Conservation (phyloP, 306 rosid species). For the Sindora glabra region DNA sequence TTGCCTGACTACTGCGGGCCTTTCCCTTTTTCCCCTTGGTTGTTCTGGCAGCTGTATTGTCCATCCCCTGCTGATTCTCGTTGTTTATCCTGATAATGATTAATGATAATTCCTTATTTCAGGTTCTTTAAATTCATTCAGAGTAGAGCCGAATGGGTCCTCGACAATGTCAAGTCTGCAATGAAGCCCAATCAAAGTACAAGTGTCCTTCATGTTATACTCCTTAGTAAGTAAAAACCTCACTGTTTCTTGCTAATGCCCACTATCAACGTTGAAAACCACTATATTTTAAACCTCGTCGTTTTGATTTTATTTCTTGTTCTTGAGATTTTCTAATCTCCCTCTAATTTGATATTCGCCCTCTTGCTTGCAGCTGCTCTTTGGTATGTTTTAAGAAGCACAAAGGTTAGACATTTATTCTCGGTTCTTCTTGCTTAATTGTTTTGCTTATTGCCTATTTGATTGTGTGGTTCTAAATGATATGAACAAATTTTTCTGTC, state of each 20-base stretch:
- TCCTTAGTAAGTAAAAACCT: constrained; percentile 47
- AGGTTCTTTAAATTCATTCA: not conserved
- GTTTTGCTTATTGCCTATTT: not conserved
- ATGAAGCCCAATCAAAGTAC: constrained; percentile 59
- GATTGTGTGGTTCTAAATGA: constrained; percentile 13
- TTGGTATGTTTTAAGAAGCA: constrained; percentile 74
- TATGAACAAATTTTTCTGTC: too few species aligned
- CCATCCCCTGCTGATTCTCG: too few species aligned
- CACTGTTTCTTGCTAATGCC: not conserved
- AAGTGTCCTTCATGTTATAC: constrained; percentile 71
- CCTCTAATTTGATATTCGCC: constrained; percentile 3
- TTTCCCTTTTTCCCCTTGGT: too few species aligned
- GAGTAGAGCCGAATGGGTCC: constrained; percentile 40
- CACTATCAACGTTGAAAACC: too few species aligned
- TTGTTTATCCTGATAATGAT: too few species aligned
- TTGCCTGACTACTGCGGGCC: too few species aligned
- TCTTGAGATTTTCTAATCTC: too few species aligned
- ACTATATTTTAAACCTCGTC: too few species aligned
- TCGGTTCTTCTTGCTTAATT: not conserved
- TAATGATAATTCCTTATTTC: too few species aligned
- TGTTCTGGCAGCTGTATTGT: too few species aligned
- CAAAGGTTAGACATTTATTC: constrained; percentile 44
- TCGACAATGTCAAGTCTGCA: constrained; percentile 66
- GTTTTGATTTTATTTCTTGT: too few species aligned
- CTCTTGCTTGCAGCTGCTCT: constrained; percentile 48